Evolutionary conservation across 2,329 filamentous ascomycete genomes (phyloP), one percentile per base, ranked within the genome.

Genomic region (Lasiodiplodia hormozganensis): DNA sequence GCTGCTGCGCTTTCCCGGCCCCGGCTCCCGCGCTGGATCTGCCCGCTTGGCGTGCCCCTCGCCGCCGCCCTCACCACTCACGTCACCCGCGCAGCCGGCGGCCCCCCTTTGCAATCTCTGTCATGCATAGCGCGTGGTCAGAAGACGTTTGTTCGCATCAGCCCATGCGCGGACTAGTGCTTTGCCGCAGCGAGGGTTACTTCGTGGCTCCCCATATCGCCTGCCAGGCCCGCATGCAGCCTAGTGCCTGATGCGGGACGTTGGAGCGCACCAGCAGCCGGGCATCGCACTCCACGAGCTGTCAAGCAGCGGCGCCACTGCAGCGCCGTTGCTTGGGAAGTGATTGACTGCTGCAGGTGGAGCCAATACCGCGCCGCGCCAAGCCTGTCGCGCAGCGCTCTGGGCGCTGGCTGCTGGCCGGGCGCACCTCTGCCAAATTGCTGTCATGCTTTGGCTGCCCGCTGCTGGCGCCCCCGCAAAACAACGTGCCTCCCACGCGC

Each of bases 171-270:
- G 34, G 49, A 47, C 65, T 52, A 68, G 53, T 64, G 67, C 67
- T 64, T 64, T 64, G 58, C 67, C 67, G 67, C 67, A 67, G 60
- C 58, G 56, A 68, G 54, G 49, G 62, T 69, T 62, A 67, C 62
- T 54, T 69, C 68, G 64, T 54, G 67, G 57, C 58, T 56, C 52
- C 56, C 47, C 65, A 57, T 68, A 36, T 69, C 68, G 62, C 62
- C 43, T 62, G 56, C 67, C 64, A 67, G 54, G 38, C 23, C 66
- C 38, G 40, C 51, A 57, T 65, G 31, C 56, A 57, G 64, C 65
- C 43, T 68, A 69, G 71, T 65, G 71, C 70, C 38, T 70, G 67
- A 69, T 68, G 68, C 70, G 67, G 70, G 69, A 69, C 57, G 65
- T 60, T 70, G 56, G 68, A 60, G 62, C 57, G 65, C 65, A 25